phyloP scores from a whole-genome alignment of 345 rosid genomes.

The Gossypium anomalum region DNA sequence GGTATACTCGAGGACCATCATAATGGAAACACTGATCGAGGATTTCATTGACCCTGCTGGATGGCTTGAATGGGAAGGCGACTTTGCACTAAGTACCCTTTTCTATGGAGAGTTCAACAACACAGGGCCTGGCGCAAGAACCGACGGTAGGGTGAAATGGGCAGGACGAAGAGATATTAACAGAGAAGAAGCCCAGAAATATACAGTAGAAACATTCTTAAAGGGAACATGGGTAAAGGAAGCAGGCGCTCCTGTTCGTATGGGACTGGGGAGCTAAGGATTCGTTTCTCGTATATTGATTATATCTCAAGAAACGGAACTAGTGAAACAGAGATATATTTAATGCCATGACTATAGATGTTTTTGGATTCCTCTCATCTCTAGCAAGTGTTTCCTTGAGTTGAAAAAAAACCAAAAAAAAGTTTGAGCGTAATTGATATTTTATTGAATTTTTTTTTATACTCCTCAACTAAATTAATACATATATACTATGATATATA shows the following conservation, averaged over 20 bases:
- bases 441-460: constrained; percentile 2
- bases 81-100: constrained; percentile 45
- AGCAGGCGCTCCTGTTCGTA: constrained; percentile 31
- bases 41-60: constrained; percentile 73
- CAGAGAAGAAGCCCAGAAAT: constrained; percentile 48
- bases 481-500: background rate
- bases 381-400: background rate
- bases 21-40: constrained; percentile 68
- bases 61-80: constrained; percentile 57
- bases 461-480: background rate
- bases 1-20: constrained; percentile 52
- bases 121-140: constrained; percentile 47
- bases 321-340: background rate
- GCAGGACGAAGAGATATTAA: constrained; percentile 48
- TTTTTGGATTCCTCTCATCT: background rate
- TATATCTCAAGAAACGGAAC: background rate
- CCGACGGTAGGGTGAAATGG: constrained; percentile 65
- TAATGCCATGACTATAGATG: background rate
- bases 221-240: constrained; percentile 51
- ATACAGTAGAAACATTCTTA: constrained; percentile 54
- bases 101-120: constrained; percentile 70
- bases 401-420: background rate
- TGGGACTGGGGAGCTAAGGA: constrained; percentile 9
- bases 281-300: background rate
- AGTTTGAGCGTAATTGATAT: background rate